Base-by-base conservation (phyloP, 2,329 filamentous ascomycete species). In the Clonostachys byssicola region DNA sequence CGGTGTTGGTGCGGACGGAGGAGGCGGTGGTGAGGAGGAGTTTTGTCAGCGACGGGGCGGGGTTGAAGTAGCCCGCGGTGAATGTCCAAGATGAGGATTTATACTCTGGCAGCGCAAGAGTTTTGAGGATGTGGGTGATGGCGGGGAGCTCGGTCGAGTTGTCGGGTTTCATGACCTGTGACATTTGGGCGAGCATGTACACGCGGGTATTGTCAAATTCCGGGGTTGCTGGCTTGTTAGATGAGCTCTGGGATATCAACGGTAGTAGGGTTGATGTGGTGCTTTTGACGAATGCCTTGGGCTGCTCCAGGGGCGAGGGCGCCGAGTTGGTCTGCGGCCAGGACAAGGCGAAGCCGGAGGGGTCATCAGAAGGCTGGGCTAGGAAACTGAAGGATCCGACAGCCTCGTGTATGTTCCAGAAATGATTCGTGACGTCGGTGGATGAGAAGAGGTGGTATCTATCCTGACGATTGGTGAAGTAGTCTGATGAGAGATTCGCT, bases 1-100 rank as follows among this genome's bases (percentile, higher is more conserved):
- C 88, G 0, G 87, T 92, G 51, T 90, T 94, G 40, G 75, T 76
- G 2, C 70, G 67, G 12, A 14, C 8, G 12, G 46, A 17, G 42
- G 47, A 87, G 2, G 83, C 79, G 1, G 89, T 91, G 7, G 78
- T 74, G 34, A 99, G 82, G 0, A 99, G 75, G 1, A 96, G 79
- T 38, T 85, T 80, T 3, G 89, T 92, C 17, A 97, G 80, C 5
- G 85, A 83, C 0, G 91, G 87, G 7, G 91, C 91, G 47, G 95
- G 95, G 71, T 99, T 99, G 73, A 99, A 99, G 71, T 99, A 99
- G 45, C 94, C 94, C 0, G 94, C 94, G 1, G 94, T 97, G 65
- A 99, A 97, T 1, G 90, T 94, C 94, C 94, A 99, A 13, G 83
- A 86, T 0, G 88, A 88, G 34, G 81, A 77, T 10, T 75, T 71